Base-by-base conservation (phyloP, 768 basidiomycete species). In the Pholiota conissans region DNA sequence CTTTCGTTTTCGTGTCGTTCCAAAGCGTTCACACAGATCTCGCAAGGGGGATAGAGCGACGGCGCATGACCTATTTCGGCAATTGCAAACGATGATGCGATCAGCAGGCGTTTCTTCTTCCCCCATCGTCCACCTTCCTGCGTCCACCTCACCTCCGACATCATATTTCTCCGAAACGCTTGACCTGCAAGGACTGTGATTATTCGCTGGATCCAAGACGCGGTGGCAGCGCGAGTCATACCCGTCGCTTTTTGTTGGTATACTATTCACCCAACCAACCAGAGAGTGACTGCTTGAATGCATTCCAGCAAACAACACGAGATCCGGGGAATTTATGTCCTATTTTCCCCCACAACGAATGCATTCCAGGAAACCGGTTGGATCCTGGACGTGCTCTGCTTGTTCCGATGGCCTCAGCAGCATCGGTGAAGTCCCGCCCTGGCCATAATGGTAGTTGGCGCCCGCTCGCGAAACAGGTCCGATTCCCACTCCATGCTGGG, bases 401-500 rank as follows among this genome's bases (percentile, higher is more conserved):
- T 54, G 39, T 18, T 32, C 49, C 29, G 34, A n/a, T 32, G 13
- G n/a, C 0, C 28, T n/a, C 14, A 13, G 16, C 13, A 9, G 16
- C 22, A 3, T 26, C 30, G 18, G n/a, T 49, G 10, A 18, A 18
- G 10, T 5, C 3, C 16, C 5, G n/a, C 14, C 11, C 49, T 30
- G 49, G 29, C 49, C n/a, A n/a, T n/a, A 13, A 45, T 6, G 24
- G 42, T 24, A 22, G 5, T 50, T 35, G 49, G 34, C 34, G 28
- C 34, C 29, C 29, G 42, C 40, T 24, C 24, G 40, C 29, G 46
- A 5, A 29, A 20, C 30, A 54, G 18, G 42, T 16, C 40, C 42
- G 53, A 47, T 54, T 53, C 53, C 53, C 53, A 54, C 53, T 54
- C 40, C 53, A 54, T 22, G 18, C n/a, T 20, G 45, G 30, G 16